Evolutionary conservation across 148 eudicot genomes (phyloP), one percentile per base, ranked within the genome.

Genomic region (Rhododendron kiyosumense): DNA sequence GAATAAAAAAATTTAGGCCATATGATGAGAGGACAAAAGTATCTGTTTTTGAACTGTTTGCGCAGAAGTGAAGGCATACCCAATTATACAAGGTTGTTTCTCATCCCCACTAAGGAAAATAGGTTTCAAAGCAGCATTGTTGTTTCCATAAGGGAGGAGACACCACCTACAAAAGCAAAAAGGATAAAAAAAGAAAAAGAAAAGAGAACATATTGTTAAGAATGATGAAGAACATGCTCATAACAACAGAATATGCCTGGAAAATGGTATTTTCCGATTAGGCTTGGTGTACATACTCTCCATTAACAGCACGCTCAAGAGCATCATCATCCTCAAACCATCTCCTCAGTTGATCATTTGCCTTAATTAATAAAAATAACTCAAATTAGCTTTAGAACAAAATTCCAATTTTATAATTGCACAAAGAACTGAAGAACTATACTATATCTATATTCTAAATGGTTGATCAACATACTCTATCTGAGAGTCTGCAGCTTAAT

Each of bases 311-410:
- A 89, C 99, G 94, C 87, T 97, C 99, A 83, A 97, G 88, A 85
- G 98, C 99, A 89, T 96, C 98, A 84, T 96, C 97, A 82, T 96
- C 99, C 78, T 89, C 87, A 80, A 95, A 96, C 97, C 99, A 96
- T 86, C 84, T 94, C 78, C 89, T 90, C 30, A 96, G 88, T 75
- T 93, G 89, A 90, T 91, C 94, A 87, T 86, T 91, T 79, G 99
- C 99, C 99, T 96, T 22, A 51, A 88, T 54, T 54, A 78, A 32
- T 14, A 3, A 63, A n/a, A 69, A 28, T 26, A 48, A 22, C 71
- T 79, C 18, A 28, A 8, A 10, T 88, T 43, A 88, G 85, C 79
- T 36, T 85, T 18, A 26, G 52, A 38, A 61, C 49, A 52, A 24
- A 17, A 81, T 86, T 69, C 18, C 41, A 26, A 87, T 36, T 59